Evolutionary conservation across 495 filamentous ascomycete species (phyloP).

Genomic region (Podospora pseudopauciseta): DNA sequence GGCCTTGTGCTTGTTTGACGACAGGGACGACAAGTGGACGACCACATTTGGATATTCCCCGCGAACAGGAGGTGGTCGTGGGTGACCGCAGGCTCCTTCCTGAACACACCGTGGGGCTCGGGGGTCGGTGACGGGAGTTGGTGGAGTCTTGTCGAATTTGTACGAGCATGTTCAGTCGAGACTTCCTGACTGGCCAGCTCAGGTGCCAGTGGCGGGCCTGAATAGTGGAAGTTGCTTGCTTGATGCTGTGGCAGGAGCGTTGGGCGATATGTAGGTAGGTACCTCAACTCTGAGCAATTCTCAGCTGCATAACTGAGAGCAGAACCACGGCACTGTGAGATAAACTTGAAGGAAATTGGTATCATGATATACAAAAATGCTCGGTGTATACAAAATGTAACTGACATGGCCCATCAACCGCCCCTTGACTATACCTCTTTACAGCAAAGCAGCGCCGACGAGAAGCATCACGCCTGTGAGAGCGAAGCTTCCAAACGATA

Average conservation of each 20-base stretch:
- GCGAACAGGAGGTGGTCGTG: background rate
- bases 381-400: background rate
- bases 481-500: slow-evolving; percentile 8
- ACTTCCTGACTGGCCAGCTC: background rate
- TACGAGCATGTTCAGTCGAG: background rate
- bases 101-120: background rate
- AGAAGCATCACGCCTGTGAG: background rate
- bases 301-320: no score
- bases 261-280: no score
- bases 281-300: no score
- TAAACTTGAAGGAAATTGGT: background rate
- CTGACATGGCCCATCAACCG: background rate
- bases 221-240: no score
- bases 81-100: background rate
- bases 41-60: background rate
- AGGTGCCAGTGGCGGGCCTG: background rate
- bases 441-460: slow-evolving; percentile 19
- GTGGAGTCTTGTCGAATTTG: no score
- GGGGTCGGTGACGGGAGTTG: no score
- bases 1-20: no score
- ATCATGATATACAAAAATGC: background rate
- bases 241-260: background rate
- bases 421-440: background rate
- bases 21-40: no score
- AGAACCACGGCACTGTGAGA: background rate